These are phyloP conservation scores for Aspergillus awamori DNA, from an alignment of 2,329 filamentous ascomycete genomes.

Conservation along the genomic window DNA sequence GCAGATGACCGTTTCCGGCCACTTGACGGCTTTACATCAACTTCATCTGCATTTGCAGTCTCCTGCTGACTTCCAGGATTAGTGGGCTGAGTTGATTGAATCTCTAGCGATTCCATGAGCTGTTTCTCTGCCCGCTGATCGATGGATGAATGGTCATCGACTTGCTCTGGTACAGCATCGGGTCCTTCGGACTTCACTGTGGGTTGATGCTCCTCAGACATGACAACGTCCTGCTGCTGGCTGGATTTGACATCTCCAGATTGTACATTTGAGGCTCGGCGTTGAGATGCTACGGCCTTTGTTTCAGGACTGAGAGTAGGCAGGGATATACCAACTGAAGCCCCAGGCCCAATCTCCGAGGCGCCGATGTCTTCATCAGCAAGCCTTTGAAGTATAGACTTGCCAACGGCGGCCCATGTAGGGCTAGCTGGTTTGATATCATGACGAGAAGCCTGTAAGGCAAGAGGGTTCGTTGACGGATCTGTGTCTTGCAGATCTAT, in stretches of 20 bases:
- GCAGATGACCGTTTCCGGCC: constrained; percentile 64
- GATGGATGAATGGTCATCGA: constrained; percentile 38
- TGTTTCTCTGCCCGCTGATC: constrained; percentile 43
- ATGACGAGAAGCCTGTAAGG: constrained; percentile 42
- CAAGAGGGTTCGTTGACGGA: constrained; percentile 38
- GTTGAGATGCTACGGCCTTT: constrained; percentile 21
- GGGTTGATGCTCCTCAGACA: constrained; percentile 21
- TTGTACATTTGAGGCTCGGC: constrained; percentile 18
- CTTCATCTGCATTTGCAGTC: constrained; percentile 29
- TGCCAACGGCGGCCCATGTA: constrained; percentile 54
- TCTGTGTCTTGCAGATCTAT: constrained; percentile 32
- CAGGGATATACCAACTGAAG: constrained; percentile 46
- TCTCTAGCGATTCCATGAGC: constrained; percentile 40
- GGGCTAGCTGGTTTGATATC: constrained; percentile 37
- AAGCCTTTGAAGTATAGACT: constrained; percentile 50
- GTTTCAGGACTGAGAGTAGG: constrained; percentile 36
- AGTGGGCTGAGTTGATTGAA: constrained; percentile 29
- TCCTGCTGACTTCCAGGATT: constrained; percentile 28
- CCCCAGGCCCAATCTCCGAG: constrained; percentile 36
- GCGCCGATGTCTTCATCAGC: constrained; percentile 44
- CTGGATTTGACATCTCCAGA: constrained; percentile 5
- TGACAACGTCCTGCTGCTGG: constrained; percentile 22
- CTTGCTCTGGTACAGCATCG: constrained; percentile 21
- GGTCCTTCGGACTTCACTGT: constrained; percentile 17
- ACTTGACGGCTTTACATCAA: constrained; percentile 38